Conservation (phyloP, 2,329 filamentous ascomycete genomes). For the Chaetomiaceae sp. region DNA sequence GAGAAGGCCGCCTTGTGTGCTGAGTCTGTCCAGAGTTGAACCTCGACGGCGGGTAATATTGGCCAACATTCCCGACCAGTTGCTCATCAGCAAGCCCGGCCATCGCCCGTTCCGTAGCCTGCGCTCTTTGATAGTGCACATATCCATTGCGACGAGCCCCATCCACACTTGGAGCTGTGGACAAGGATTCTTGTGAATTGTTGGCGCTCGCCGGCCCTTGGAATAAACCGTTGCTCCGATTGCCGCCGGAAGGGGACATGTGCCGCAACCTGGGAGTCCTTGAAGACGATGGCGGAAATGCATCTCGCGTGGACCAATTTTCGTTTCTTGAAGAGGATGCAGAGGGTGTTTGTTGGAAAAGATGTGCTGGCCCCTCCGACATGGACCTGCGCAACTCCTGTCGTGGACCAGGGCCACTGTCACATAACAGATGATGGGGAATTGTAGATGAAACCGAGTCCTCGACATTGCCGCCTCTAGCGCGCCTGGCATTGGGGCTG, state of each 20-base stretch:
- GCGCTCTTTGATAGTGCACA: constrained; percentile 27
- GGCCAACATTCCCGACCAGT: constrained; percentile 12
- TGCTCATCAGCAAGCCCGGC: constrained; percentile 28
- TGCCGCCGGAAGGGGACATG: constrained; percentile 15
- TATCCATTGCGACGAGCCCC: constrained; percentile 26
- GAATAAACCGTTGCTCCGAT: constrained; percentile 21
- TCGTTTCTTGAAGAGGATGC: constrained; percentile 3
- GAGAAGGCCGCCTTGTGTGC: constrained; percentile 23
- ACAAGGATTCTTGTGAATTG: constrained; percentile 21
- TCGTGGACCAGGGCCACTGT: background rate
- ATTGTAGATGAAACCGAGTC: background rate
- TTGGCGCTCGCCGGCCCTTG: constrained; percentile 14
- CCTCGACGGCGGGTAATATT: constrained; percentile 20
- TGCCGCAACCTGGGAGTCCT: constrained; percentile 31
- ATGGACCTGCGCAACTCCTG: constrained; percentile 9
- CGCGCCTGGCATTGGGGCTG: background rate
- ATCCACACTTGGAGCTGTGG: background rate
- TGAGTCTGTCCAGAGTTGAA: constrained; percentile 21
- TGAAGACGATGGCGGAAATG: constrained; percentile 32
- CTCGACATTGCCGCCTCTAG: constrained; percentile 36
- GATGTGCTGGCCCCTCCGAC: constrained; percentile 9
- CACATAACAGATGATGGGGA: background rate
- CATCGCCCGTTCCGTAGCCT: constrained; percentile 30
- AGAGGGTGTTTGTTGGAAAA: background rate
- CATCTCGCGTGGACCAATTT: constrained; percentile 15